A percentile compares a stretch with the other conserved stretches of the same genome.
phyloP scores from a whole-genome alignment of 78 protist genomes.

The Dictyostelium discoideum region dicty_2.7 NC_007088.5:6324501-6325000 shows the following conservation, averaged over 20 bases:
- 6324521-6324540: conserved; percentile 8
- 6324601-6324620: background rate
- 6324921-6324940: background rate
- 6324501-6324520: background rate
- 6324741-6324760: conserved; percentile 9
- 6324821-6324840: background rate
- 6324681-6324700: conserved; percentile 24
- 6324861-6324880: background rate
- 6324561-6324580: background rate
- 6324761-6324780: background rate
- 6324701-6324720: conserved; percentile 21
- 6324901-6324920: conserved; percentile 16
- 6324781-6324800: background rate
- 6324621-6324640: conserved; percentile 18
- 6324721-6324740: conserved; percentile 27
- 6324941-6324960: conserved; percentile 34
- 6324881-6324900: background rate
- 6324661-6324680: conserved; percentile 22
- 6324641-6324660: conserved; percentile 57
- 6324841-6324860: background rate
- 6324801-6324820: background rate
- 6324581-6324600: conserved; percentile 8
- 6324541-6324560: background rate
- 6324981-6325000: conserved; percentile 63
- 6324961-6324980: conserved; percentile 88